Percentiles rank a stretch among this genome's conserved stretches.
Evolutionary conservation across 176 grass and related monocot genomes (phyloP).

Genomic region (Avena sativa): DNA sequence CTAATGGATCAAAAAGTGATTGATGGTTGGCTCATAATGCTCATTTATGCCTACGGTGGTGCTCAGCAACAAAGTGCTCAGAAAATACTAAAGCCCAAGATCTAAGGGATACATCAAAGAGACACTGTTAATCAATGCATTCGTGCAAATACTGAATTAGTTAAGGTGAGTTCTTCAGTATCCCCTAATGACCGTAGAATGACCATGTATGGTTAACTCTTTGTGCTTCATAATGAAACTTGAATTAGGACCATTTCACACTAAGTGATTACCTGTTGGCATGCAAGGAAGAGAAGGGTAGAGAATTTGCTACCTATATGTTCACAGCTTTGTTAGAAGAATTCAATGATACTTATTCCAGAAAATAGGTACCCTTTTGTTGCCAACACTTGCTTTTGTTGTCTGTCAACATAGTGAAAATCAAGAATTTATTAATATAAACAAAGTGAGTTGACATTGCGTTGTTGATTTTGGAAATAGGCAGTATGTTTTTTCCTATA

Average conservation of each 20-base stretch:
- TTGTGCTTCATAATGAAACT: slow-evolving; percentile 44
- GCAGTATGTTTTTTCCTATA: background rate
- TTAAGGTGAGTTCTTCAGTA: slow-evolving; percentile 70
- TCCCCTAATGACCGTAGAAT: slow-evolving; percentile 12
- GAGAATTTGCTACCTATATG: slow-evolving; percentile 74
- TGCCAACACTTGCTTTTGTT: slow-evolving; percentile 21
- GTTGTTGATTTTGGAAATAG: slow-evolving; percentile 3
- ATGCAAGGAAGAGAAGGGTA: slow-evolving; percentile 89
- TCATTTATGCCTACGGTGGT: slow-evolving; percentile 80
- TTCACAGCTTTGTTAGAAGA: slow-evolving; percentile 83
- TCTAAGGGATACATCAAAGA: slow-evolving; percentile 62
- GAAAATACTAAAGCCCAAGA: slow-evolving; percentile 85
- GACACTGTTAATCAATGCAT: slow-evolving; percentile 81
- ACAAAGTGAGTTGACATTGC: background rate
- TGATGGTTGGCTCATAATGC: slow-evolving; percentile 89
- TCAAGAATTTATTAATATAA: background rate
- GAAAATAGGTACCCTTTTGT: slow-evolving; percentile 65
- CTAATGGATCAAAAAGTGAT: slow-evolving; percentile 33
- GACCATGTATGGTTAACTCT: slow-evolving; percentile 17
- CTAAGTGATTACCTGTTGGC: slow-evolving; percentile 73
- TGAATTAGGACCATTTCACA: slow-evolving; percentile 64
- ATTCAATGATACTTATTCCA: slow-evolving; percentile 80
- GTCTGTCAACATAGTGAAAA: slow-evolving; percentile 1
- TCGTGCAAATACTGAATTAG: slow-evolving; percentile 68
- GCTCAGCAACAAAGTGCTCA: slow-evolving; percentile 67